These are phyloP conservation scores for Westerdykella sp. DNA, from an alignment of 2,329 filamentous ascomycete species.

Conservation along the genomic window DNA sequence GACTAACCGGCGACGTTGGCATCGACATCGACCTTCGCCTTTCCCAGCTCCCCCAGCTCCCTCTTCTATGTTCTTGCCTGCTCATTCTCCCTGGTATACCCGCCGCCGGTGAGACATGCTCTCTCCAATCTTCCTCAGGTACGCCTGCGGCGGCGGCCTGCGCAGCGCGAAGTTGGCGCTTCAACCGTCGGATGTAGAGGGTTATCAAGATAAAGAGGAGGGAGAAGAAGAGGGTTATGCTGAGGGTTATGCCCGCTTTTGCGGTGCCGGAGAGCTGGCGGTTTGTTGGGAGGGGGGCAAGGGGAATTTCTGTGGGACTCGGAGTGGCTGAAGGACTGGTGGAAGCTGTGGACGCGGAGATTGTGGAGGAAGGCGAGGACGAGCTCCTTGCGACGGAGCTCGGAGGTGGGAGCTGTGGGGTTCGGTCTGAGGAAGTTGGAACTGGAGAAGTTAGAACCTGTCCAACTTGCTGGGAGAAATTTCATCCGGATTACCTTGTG, in stretches of 20 bases:
- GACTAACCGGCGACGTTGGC: constrained; percentile 7
- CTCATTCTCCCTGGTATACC: constrained; percentile 1
- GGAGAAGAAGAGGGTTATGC: constrained; percentile 10
- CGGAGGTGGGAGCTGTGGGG: neutral
- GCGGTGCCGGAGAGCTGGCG: constrained; percentile 14
- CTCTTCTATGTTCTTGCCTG: constrained; percentile 1
- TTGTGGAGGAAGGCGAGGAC: neutral
- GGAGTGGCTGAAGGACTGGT: neutral
- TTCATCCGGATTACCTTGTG: too few relatives aligned
- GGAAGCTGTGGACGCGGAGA: neutral
- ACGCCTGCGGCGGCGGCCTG: constrained; percentile 11
- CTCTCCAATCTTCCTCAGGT: constrained; percentile 9
- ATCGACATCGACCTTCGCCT: neutral
- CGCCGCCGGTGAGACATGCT: constrained; percentile 4
- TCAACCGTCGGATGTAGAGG: constrained; percentile 24
- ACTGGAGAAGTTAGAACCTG: neutral
- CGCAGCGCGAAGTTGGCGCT: constrained; percentile 14
- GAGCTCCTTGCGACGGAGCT: neutral
- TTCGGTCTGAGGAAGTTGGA: neutral
- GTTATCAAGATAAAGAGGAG: constrained; percentile 10
- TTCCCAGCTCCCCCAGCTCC: neutral
- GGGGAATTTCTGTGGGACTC: constrained; percentile 8
- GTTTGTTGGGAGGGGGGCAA: constrained; percentile 8
- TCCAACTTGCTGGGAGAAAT: too few relatives aligned
- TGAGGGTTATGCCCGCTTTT: constrained; percentile 20